These are phyloP conservation scores for Tinospora cordifolia DNA, from an alignment of 164 flowering plant species.

Conservation along the genomic window DNA sequence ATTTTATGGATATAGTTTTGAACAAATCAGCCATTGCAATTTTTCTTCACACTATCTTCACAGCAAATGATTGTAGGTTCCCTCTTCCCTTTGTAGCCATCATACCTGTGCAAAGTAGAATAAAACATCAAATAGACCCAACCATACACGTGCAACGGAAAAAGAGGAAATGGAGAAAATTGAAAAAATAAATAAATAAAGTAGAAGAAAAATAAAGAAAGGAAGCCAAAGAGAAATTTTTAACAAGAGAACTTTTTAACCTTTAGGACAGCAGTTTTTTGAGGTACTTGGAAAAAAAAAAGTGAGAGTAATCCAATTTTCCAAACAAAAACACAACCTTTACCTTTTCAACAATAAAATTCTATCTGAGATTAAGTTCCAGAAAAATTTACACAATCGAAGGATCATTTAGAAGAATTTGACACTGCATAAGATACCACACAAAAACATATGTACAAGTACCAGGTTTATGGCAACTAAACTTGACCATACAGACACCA, in stretches of 20 bases:
- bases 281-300: not conserved
- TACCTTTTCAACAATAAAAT: no score
- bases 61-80: slow-evolving; percentile 28
- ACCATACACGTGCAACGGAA: slow-evolving; percentile 10
- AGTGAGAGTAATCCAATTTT: not conserved
- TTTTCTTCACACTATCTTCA: slow-evolving; percentile 28
- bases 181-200: not conserved
- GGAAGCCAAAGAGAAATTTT: not conserved
- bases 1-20: slow-evolving; percentile 10
- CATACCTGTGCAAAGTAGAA: slow-evolving; percentile 41
- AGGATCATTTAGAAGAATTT: not conserved
- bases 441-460: not conserved
- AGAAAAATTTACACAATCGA: not conserved
- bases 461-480: not conserved
- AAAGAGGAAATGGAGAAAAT: not conserved
- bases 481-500: not conserved
- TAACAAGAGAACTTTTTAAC: not conserved
- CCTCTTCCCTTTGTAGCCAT: slow-evolving; percentile 36
- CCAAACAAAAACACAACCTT: no score
- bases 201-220: not conserved
- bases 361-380: no score
- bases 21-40: slow-evolving; percentile 19
- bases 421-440: not conserved
- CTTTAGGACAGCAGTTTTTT: not conserved
- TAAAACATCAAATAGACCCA: slow-evolving; percentile 41